These are phyloP conservation scores for Hapsidospora chrysogenum DNA, from an alignment of 495 filamentous ascomycete species.

Conservation along the genomic window DNA sequence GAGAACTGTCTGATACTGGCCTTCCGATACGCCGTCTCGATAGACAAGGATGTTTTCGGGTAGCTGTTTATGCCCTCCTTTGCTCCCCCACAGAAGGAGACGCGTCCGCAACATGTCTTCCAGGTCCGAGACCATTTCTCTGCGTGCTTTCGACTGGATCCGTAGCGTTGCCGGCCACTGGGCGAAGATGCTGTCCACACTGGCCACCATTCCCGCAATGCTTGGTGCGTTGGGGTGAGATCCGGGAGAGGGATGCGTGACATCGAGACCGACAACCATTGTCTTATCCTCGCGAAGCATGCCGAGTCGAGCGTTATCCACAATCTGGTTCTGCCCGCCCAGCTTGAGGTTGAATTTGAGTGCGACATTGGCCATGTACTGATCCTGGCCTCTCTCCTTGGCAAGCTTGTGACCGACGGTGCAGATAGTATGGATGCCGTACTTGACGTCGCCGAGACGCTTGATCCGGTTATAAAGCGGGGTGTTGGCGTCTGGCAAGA, in stretches of 20 bases:
- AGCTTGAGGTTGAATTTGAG: constrained; percentile 80
- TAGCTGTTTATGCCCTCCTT: constrained; percentile 23
- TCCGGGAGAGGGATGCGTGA: constrained; percentile 53
- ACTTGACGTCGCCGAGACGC: constrained; percentile 36
- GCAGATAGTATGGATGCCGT: constrained; percentile 46
- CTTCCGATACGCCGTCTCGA: constrained; percentile 82
- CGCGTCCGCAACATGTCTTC: constrained; percentile 39
- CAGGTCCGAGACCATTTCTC: constrained; percentile 46
- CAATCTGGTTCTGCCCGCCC: constrained; percentile 57
- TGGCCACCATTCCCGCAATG: constrained; percentile 61
- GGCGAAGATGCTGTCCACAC: constrained; percentile 38
- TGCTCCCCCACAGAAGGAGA: constrained; percentile 39
- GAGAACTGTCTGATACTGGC: constrained; percentile 55
- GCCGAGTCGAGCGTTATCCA: constrained; percentile 25
- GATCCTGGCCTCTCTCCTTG: constrained; percentile 12
- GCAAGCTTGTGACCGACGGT: constrained; percentile 31
- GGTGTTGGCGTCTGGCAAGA: constrained; percentile 32
- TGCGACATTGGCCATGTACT: constrained; percentile 58
- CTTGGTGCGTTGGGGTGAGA: constrained; percentile 27
- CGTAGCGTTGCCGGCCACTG: constrained; percentile 54
- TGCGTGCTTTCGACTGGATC: constrained; percentile 28
- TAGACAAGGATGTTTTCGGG: constrained; percentile 73
- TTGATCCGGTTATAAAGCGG: constrained; percentile 48
- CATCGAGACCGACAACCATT: constrained; percentile 69
- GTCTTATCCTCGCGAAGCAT: constrained; percentile 38